phyloP scores from a whole-genome alignment of 2,329 filamentous ascomycete species.

The Massarina eburnea region DNA sequence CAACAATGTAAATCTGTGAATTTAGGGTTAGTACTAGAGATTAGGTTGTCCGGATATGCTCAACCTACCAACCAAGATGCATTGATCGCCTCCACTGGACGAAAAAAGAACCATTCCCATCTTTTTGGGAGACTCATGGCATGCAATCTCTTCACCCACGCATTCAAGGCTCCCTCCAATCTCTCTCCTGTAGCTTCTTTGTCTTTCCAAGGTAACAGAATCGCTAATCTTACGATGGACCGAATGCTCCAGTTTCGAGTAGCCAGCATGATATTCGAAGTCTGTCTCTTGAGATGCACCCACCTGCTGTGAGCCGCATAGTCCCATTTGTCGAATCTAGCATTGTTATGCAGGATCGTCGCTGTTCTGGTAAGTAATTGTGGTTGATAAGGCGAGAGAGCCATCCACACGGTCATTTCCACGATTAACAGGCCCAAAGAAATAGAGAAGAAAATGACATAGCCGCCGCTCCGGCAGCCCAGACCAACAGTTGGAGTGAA shows the following conservation, averaged over 20 bases:
- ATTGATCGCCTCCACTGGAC: slow-evolving; percentile 41
- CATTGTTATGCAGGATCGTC: slow-evolving; percentile 18
- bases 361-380: slow-evolving; percentile 1
- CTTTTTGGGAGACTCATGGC: slow-evolving; percentile 19
- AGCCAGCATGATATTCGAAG: slow-evolving; percentile 6
- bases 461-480: slow-evolving; percentile 46
- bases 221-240: slow-evolving; percentile 4
- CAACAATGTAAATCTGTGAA: slow-evolving; percentile 27
- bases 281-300: slow-evolving; percentile 10
- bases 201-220: slow-evolving; percentile 10
- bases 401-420: slow-evolving; percentile 43
- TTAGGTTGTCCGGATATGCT: not conserved
- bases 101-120: slow-evolving; percentile 30
- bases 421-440: slow-evolving; percentile 38
- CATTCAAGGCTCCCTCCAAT: slow-evolving; percentile 7
- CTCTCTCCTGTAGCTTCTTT: slow-evolving; percentile 4
- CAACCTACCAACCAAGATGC: slow-evolving; percentile 37
- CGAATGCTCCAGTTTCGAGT: slow-evolving; percentile 9
- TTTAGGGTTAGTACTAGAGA: not conserved
- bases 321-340: slow-evolving; percentile 12
- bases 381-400: not conserved
- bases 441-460: slow-evolving; percentile 45
- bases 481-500: slow-evolving; percentile 52
- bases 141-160: slow-evolving; percentile 2
- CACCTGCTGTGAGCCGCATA: slow-evolving; percentile 9